Percentiles rank a stretch among this genome's conserved stretches.
Conservation (phyloP, 257 asterid species). For the Solanum pinnatisectum region DNA sequence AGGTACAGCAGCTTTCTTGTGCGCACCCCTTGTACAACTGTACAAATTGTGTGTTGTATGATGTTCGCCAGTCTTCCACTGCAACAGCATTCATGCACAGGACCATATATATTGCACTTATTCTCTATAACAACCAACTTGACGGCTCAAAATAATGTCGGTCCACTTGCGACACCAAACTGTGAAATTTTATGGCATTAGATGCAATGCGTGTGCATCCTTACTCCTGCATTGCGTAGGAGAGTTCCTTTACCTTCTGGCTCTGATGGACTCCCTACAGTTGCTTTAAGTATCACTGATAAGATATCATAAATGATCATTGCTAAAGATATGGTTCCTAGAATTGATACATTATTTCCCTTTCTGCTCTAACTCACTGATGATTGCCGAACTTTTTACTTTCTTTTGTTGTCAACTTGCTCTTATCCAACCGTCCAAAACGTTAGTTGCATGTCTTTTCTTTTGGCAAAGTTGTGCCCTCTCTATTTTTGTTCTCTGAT, state of each 20-base stretch:
- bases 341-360: background rate
- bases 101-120: background rate
- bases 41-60: background rate
- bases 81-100: background rate
- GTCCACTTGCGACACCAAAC: background rate
- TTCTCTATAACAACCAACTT: background rate
- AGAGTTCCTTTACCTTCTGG: background rate
- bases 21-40: background rate
- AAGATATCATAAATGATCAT: background rate
- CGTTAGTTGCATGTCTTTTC: background rate
- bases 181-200: background rate
- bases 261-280: background rate
- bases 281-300: background rate
- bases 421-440: background rate
- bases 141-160: background rate
- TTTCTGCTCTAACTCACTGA: background rate
- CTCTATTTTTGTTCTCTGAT: slow-evolving; percentile 17
- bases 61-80: background rate
- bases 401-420: background rate
- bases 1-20: background rate
- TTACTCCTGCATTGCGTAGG: background rate
- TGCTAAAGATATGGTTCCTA: background rate
- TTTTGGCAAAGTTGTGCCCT: background rate
- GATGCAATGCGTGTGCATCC: background rate
- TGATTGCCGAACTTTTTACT: background rate